Conservation (phyloP, 2,329 filamentous ascomycete species). For the Diaporthe ilicicola region DNA sequence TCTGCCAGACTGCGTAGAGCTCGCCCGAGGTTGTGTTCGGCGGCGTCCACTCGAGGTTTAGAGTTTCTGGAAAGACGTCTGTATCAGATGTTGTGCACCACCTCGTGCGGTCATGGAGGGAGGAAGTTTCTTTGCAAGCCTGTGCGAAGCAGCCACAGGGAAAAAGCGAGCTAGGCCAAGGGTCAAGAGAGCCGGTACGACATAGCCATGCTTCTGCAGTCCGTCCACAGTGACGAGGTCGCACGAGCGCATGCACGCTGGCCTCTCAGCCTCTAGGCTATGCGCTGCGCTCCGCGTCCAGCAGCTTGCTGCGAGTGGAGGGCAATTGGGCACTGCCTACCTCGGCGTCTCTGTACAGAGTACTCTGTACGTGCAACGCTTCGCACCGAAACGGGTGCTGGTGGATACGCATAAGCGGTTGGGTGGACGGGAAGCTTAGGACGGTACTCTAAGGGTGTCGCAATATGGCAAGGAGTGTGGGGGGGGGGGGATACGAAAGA, state of each 20-base stretch:
- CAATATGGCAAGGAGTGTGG: slow-evolving; percentile 18
- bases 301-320: not conserved
- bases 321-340: not conserved
- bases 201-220: slow-evolving; percentile 12
- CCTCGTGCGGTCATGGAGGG: not conserved
- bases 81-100: not conserved
- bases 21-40: not conserved
- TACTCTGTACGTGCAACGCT: slow-evolving; percentile 11
- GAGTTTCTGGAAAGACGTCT: slow-evolving; percentile 16
- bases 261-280: slow-evolving; percentile 6
- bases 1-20: not conserved
- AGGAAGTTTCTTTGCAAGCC: slow-evolving; percentile 17
- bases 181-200: slow-evolving; percentile 5
- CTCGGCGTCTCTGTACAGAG: not conserved
- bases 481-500: slow-evolving; percentile 2
- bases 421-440: slow-evolving; percentile 4
- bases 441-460: slow-evolving; percentile 11
- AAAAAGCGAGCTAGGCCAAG: not conserved
- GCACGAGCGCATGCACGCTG: slow-evolving; percentile 23
- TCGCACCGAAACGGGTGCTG: slow-evolving; percentile 18
- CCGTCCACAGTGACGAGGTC: slow-evolving; percentile 15
- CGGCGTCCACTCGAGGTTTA: not conserved
- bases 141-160: slow-evolving; percentile 15
- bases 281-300: not conserved
- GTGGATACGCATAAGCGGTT: slow-evolving; percentile 19